phyloP scores from a whole-genome alignment of 495 filamentous ascomycete species.

The Rhypophila decipiens region DNA sequence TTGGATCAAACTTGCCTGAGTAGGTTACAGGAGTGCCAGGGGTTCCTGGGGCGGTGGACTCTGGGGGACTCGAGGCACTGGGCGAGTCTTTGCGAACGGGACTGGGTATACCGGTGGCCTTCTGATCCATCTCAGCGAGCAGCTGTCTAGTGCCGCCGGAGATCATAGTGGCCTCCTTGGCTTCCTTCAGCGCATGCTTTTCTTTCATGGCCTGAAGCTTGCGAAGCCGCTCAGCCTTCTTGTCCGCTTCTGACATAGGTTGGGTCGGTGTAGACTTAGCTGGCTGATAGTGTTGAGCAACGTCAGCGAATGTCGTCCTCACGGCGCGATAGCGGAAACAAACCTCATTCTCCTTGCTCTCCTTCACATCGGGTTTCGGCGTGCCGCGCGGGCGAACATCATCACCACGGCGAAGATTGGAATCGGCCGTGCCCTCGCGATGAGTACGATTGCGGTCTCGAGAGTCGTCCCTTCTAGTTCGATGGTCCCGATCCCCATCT shows the following conservation, averaged over 20 bases:
- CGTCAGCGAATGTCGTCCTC: constrained; percentile 12
- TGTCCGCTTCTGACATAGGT: constrained; percentile 67
- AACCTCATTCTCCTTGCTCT: constrained; percentile 48
- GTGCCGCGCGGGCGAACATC: constrained; percentile 52
- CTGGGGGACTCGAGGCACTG: constrained; percentile 48
- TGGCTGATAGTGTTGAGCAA: constrained; percentile 20
- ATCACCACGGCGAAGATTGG: constrained; percentile 60
- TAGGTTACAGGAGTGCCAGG: constrained; percentile 45
- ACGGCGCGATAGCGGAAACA: neutral
- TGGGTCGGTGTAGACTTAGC: constrained; percentile 47
- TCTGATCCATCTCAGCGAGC: constrained; percentile 70
- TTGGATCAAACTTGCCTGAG: constrained; percentile 82
- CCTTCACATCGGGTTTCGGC: constrained; percentile 36
- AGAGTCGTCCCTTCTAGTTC: constrained; percentile 73
- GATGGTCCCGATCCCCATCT: constrained; percentile 60
- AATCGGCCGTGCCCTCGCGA: constrained; percentile 73
- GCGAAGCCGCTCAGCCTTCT: constrained; percentile 75
- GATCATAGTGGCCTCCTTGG: constrained; percentile 64
- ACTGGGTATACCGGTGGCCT: constrained; percentile 48
- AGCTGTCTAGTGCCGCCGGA: constrained; percentile 58
- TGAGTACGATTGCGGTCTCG: constrained; percentile 63
- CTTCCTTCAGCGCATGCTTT: constrained; percentile 75
- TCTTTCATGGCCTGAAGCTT: constrained; percentile 89
- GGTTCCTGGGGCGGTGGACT: constrained; percentile 35
- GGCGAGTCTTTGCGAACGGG: constrained; percentile 49